phyloP scores from a whole-genome alignment of 2,329 filamentous ascomycete species.

The Mariannaea sp. region DNA sequence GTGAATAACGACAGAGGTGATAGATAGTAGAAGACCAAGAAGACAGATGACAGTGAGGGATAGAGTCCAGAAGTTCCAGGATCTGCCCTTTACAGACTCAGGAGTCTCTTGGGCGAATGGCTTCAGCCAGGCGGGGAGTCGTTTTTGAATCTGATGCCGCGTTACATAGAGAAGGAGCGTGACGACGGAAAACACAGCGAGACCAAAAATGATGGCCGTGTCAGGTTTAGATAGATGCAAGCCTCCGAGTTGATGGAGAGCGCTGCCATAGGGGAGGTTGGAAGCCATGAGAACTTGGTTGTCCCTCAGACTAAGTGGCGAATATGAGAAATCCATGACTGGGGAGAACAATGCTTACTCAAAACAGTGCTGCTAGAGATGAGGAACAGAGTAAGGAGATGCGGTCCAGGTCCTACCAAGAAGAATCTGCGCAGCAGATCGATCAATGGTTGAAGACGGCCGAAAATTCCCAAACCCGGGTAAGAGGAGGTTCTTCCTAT shows the following conservation, averaged over 20 bases:
- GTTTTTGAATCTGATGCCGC: slow-evolving; percentile 33
- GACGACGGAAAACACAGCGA: slow-evolving; percentile 37
- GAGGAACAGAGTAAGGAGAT: background rate
- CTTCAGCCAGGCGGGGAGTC: slow-evolving; percentile 47
- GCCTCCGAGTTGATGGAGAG: background rate
- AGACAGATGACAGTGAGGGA: slow-evolving; percentile 42
- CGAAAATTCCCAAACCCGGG: no score
- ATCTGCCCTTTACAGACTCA: slow-evolving; percentile 30
- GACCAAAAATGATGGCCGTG: slow-evolving; percentile 24
- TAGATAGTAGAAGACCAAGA: slow-evolving; percentile 43
- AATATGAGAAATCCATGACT: background rate
- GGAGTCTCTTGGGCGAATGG: slow-evolving; percentile 50
- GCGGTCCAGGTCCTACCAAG: no score
- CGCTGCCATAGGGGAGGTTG: background rate
- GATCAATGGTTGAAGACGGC: no score
- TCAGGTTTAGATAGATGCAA: slow-evolving; percentile 17
- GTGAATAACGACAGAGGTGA: slow-evolving; percentile 39
- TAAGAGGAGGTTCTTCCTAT: no score
- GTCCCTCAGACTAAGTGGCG: background rate
- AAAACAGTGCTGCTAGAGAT: background rate
- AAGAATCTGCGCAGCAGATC: no score
- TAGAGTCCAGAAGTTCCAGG: slow-evolving; percentile 49
- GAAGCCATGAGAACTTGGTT: background rate
- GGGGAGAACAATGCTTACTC: background rate
- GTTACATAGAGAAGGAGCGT: slow-evolving; percentile 39